These are phyloP conservation scores for Nannizziopsis arthrosporioides DNA, from an alignment of 2,329 filamentous ascomycete species.

Conservation along the genomic window DNA sequence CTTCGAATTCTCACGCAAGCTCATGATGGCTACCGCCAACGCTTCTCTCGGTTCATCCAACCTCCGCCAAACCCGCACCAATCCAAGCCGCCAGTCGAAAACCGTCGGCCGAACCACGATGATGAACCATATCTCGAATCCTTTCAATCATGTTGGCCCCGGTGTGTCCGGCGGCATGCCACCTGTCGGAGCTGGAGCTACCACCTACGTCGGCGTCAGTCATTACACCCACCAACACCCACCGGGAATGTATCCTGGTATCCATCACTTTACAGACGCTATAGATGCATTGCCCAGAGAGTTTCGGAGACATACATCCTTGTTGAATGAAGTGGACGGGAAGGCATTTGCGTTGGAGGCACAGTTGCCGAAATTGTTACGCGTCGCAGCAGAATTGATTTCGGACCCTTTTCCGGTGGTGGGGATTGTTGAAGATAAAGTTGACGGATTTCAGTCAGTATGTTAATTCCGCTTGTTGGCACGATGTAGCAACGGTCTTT, in stretches of 20 bases:
- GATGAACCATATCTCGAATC: slow-evolving; percentile 20
- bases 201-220: neutral
- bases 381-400: slow-evolving; percentile 27
- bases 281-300: slow-evolving; percentile 88
- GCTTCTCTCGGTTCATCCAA: slow-evolving; percentile 26
- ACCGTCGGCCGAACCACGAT: slow-evolving; percentile 33
- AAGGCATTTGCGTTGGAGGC: slow-evolving; percentile 87
- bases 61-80: slow-evolving; percentile 38
- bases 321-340: slow-evolving; percentile 94
- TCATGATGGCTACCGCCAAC: slow-evolving; percentile 11
- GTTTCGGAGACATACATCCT: slow-evolving; percentile 86
- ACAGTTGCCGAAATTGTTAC: slow-evolving; percentile 63
- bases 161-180: neutral
- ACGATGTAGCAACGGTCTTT: slow-evolving; percentile 8
- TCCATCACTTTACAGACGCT: slow-evolving; percentile 74
- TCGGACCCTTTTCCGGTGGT: slow-evolving; percentile 10
- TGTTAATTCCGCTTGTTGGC: slow-evolving; percentile 5
- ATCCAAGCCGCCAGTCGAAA: slow-evolving; percentile 39
- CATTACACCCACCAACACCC: slow-evolving; percentile 24
- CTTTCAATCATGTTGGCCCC: slow-evolving; percentile 7
- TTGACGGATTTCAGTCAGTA: slow-evolving; percentile 6
- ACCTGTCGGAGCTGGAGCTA: neutral
- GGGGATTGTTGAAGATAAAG: neutral
- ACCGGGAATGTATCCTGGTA: slow-evolving; percentile 51
- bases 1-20: neutral